Evolutionary conservation across 768 basidiomycete species (phyloP).

Genomic region (Rhodotorula diobovata): DNA sequence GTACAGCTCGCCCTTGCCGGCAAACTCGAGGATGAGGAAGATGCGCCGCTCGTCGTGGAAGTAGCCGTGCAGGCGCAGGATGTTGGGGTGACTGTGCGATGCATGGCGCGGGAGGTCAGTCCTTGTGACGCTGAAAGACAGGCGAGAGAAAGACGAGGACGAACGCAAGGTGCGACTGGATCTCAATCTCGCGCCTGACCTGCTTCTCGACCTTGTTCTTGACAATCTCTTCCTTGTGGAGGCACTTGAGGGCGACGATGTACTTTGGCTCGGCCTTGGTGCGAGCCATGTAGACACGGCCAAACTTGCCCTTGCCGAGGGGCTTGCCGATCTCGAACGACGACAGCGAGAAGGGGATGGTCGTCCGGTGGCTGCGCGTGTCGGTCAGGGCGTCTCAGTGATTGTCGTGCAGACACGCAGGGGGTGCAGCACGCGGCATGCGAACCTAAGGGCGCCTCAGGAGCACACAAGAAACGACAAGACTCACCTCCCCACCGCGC

Average conservation of each 20-base stretch:
- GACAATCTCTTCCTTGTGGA: slow-evolving; percentile 95
- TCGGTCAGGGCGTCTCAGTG: not conserved
- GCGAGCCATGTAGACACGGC: slow-evolving; percentile 95
- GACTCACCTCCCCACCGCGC: slow-evolving; percentile 43
- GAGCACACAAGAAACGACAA: no score
- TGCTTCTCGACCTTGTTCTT: slow-evolving; percentile 91
- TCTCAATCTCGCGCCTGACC: slow-evolving; percentile 94
- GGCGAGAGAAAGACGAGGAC: not conserved
- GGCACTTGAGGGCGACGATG: slow-evolving; percentile 92
- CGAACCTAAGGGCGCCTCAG: no score
- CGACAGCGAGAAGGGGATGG: slow-evolving; percentile 55
- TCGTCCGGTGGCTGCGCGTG: slow-evolving; percentile 12
- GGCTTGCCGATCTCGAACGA: slow-evolving; percentile 92
- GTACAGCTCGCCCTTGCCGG: slow-evolving; percentile 93
- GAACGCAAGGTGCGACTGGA: slow-evolving; percentile 79
- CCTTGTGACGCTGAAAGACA: no score
- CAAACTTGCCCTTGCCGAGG: slow-evolving; percentile 98
- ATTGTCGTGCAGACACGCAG: not conserved
- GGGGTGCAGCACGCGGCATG: no score
- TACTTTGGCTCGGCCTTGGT: slow-evolving; percentile 82
- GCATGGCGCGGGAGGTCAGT: not conserved
- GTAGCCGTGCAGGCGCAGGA: slow-evolving; percentile 90
- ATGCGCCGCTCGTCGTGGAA: slow-evolving; percentile 98
- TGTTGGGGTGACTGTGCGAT: slow-evolving; percentile 70
- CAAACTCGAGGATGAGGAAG: slow-evolving; percentile 97